phyloP scores from a whole-genome alignment of 495 filamentous ascomycete genomes.

The Annulohypoxylon bovei region DNA sequence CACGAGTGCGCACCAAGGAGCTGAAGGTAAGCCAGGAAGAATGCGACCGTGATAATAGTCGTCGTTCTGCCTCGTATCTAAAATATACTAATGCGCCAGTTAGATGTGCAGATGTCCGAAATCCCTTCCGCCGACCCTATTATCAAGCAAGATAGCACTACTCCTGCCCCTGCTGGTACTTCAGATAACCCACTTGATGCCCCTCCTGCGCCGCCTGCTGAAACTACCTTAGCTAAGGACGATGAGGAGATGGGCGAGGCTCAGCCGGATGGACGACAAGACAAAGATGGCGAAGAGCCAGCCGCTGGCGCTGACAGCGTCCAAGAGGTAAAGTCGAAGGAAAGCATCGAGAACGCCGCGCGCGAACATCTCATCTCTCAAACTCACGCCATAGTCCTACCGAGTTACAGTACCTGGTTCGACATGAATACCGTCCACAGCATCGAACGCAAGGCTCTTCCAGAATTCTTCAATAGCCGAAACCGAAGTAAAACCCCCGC shows the following conservation, averaged over 20 bases:
- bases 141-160: conserved; percentile 64
- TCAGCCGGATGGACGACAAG: conserved; percentile 54
- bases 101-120: conserved; percentile 68
- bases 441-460: conserved; percentile 89
- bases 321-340: conserved; percentile 69
- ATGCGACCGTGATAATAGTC: not conserved
- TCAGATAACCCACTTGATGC: conserved; percentile 90
- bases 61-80: not conserved
- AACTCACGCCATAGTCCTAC: conserved; percentile 92
- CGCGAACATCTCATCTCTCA: conserved; percentile 91
- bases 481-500: conserved; percentile 97
- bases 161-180: conserved; percentile 61
- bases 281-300: conserved; percentile 59
- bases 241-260: conserved; percentile 90
- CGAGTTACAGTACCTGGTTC: conserved; percentile 97
- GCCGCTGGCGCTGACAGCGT: conserved; percentile 51
- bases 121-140: conserved; percentile 51
- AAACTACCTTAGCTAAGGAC: conserved; percentile 68
- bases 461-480: conserved; percentile 97
- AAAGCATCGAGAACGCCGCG: conserved; percentile 83
- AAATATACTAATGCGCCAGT: conserved; percentile 39
- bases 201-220: conserved; percentile 77
- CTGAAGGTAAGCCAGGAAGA: conserved; percentile 47
- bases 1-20: conserved; percentile 37
- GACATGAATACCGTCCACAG: conserved; percentile 92